Evolutionary conservation across 1,139 yeast species (phyloP).

Genomic region (Nadsonia commutata): DNA sequence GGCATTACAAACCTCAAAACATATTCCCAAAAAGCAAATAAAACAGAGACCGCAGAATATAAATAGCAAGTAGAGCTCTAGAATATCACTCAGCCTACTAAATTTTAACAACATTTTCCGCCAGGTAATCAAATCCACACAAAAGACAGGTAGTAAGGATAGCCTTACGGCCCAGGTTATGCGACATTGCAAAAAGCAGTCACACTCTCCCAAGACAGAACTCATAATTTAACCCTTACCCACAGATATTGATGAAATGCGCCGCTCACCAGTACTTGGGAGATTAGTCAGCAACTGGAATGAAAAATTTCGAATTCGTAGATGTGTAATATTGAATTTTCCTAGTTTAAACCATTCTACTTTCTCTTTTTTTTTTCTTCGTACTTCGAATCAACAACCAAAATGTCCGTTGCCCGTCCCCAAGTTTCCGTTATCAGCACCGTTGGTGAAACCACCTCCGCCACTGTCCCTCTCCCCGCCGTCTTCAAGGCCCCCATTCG

Average conservation of each 20-base stretch:
- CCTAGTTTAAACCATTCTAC: not conserved
- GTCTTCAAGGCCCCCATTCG: slow-evolving; percentile 99
- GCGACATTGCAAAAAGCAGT: not conserved
- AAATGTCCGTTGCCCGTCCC: slow-evolving; percentile 72
- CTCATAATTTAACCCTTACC: not conserved
- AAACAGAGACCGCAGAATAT: no score
- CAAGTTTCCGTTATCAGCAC: slow-evolving; percentile 91
- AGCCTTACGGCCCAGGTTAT: no score
- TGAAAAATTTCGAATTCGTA: not conserved
- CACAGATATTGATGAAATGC: not conserved
- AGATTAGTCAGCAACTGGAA: not conserved
- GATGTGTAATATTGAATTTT: not conserved
- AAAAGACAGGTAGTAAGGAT: no score
- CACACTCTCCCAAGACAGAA: not conserved
- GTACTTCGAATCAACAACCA: slow-evolving; percentile 7
- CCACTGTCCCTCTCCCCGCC: slow-evolving; percentile 90
- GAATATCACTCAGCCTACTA: no score
- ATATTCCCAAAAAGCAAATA: no score
- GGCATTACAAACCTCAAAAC: no score
- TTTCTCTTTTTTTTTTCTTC: not conserved
- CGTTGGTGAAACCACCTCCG: slow-evolving; percentile 73
- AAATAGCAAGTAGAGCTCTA: no score
- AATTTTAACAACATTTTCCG: no score
- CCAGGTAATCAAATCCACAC: no score
- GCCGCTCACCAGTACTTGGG: no score